These are phyloP conservation scores for Striga hermonthica DNA, from an alignment of 305 asterid genomes.

Conservation along the genomic window DNA sequence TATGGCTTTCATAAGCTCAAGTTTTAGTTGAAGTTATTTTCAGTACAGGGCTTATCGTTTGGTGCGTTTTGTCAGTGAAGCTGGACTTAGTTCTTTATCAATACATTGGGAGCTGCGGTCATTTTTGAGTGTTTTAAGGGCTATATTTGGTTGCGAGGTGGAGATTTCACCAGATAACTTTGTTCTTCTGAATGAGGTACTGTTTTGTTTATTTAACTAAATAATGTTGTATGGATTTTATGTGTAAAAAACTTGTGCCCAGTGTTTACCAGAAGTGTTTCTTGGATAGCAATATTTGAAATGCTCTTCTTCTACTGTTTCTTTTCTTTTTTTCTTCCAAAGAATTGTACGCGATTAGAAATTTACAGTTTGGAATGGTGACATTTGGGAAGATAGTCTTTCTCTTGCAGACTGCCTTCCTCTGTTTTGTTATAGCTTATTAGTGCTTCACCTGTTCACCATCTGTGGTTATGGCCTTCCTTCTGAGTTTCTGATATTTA, in stretches of 20 bases:
- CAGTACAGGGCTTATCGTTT: neutral
- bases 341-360: too few relatives aligned
- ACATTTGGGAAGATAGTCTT: too few relatives aligned
- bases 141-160: slow-evolving; percentile 52
- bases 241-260: too few relatives aligned
- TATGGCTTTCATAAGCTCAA: slow-evolving; percentile 3
- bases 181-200: slow-evolving; percentile 65
- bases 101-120: slow-evolving; percentile 61
- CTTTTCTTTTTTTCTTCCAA: too few relatives aligned
- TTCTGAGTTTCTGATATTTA: slow-evolving; percentile 27
- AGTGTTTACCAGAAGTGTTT: too few relatives aligned
- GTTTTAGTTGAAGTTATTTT: neutral
- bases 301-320: too few relatives aligned
- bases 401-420: too few relatives aligned
- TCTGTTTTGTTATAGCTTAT: too few relatives aligned
- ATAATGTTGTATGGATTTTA: too few relatives aligned
- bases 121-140: slow-evolving; percentile 51
- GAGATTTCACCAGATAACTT: slow-evolving; percentile 54
- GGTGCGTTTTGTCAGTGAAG: slow-evolving; percentile 52
- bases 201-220: neutral
- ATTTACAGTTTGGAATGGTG: too few relatives aligned
- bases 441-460: neutral
- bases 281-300: too few relatives aligned
- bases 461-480: slow-evolving; percentile 2
- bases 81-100: slow-evolving; percentile 40